These are phyloP conservation scores for Fusarium fujikuroi DNA, from an alignment of 2,329 filamentous ascomycete genomes.

Conservation along the genomic window DNA sequence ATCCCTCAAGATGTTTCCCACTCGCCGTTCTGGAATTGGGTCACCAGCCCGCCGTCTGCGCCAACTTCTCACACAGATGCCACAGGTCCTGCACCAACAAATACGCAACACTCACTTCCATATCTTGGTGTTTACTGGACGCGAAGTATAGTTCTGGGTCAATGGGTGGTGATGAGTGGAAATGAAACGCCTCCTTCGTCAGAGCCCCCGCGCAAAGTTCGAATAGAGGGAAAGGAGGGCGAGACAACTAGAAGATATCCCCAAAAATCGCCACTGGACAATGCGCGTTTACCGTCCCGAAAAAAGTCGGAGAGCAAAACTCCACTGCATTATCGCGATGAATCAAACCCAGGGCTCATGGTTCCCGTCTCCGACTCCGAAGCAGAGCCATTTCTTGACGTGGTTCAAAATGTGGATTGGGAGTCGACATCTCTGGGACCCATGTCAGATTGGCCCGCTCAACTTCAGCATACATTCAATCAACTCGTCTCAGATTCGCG, in stretches of 20 bases:
- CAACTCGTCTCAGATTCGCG: slow-evolving; percentile 57
- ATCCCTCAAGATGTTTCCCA: slow-evolving; percentile 46
- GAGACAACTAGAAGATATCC: slow-evolving; percentile 30
- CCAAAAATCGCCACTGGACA: slow-evolving; percentile 38
- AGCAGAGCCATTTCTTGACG: slow-evolving; percentile 52
- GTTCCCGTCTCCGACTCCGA: slow-evolving; percentile 51
- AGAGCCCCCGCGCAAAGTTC: slow-evolving; percentile 48
- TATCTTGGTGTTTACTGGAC: slow-evolving; percentile 53
- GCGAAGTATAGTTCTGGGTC: slow-evolving; percentile 47
- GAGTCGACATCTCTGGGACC: slow-evolving; percentile 58
- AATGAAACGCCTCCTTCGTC: slow-evolving; percentile 50
- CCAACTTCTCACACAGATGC: slow-evolving; percentile 7
- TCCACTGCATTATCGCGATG: slow-evolving; percentile 46
- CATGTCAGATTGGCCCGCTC: slow-evolving; percentile 58
- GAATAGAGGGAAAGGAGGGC: slow-evolving; percentile 43
- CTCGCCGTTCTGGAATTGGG: slow-evolving; percentile 54
- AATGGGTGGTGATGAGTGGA: slow-evolving; percentile 54
- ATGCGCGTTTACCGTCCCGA: slow-evolving; percentile 30
- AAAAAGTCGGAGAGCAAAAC: slow-evolving; percentile 40
- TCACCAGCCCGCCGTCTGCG: slow-evolving; percentile 40
- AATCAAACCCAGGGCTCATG: slow-evolving; percentile 49
- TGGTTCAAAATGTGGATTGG: slow-evolving; percentile 59
- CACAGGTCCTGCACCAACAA: slow-evolving; percentile 7
- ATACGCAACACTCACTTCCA: slow-evolving; percentile 44
- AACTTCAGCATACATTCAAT: slow-evolving; percentile 58